phyloP scores from a whole-genome alignment of 352 stramenopile genomes.

The Phytophthora lateralis region DNA sequence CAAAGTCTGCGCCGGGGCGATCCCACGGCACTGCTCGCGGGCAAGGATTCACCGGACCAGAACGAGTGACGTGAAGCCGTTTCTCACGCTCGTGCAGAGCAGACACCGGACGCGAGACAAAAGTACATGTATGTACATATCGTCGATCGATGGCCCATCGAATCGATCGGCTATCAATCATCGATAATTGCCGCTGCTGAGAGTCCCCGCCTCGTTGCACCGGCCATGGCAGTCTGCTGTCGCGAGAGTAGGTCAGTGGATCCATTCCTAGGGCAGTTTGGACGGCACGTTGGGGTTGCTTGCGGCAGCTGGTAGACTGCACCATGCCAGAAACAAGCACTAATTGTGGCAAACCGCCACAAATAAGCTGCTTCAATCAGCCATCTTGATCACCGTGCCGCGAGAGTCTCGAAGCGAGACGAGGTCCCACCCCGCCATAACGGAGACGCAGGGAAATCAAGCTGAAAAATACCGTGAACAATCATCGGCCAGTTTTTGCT shows the following conservation, averaged over 20 bases:
- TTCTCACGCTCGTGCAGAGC: constrained; percentile 25
- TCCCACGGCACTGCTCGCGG: constrained; percentile 21
- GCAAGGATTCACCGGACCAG: constrained; percentile 37
- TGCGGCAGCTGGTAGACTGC: constrained; percentile 18
- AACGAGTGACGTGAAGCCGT: constrained; percentile 28
- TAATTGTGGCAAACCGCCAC: constrained; percentile 15
- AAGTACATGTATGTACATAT: too few species aligned
- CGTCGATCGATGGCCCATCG: background rate
- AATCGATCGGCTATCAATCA: too few species aligned
- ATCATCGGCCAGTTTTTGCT: constrained; percentile 24
- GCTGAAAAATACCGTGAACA: constrained; percentile 9
- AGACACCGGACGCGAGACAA: constrained; percentile 12
- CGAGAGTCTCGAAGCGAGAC: background rate
- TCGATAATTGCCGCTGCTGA: background rate
- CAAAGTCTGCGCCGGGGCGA: background rate
- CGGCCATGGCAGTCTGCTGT: constrained; percentile 19
- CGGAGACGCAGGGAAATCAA: too few species aligned
- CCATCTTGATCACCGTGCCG: constrained; percentile 27
- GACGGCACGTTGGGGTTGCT: background rate
- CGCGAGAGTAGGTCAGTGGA: constrained; percentile 33
- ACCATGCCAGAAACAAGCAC: background rate
- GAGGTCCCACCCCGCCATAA: constrained; percentile 17
- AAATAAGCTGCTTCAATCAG: constrained; percentile 20
- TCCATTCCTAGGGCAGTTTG: constrained; percentile 17
- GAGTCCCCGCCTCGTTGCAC: constrained; percentile 10